A percentile compares a stretch with the other conserved stretches of the same genome.
These are phyloP conservation scores for Beauveria scarabaeidicola DNA, from an alignment of 2,329 filamentous ascomycete genomes.

Conservation along the genomic window DNA sequence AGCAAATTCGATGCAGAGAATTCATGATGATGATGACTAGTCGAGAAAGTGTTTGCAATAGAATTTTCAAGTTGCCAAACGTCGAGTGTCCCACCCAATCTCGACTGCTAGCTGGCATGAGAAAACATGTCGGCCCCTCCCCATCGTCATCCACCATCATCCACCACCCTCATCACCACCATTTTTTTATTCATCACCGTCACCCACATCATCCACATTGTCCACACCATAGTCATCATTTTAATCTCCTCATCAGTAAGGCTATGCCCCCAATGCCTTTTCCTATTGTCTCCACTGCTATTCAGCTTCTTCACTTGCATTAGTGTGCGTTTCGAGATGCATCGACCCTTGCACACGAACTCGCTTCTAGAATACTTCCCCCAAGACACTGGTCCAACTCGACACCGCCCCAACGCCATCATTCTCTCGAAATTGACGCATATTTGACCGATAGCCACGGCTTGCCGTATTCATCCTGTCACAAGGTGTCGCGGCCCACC, in stretches of 20 bases:
- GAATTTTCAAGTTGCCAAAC: background rate
- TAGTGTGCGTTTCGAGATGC: background rate
- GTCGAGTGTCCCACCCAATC: background rate
- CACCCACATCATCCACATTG: background rate
- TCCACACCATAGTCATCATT: background rate
- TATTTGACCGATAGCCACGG: background rate
- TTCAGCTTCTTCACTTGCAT: constrained; percentile 5
- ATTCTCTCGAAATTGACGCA: background rate
- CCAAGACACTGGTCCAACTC: background rate
- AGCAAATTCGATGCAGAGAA: background rate
- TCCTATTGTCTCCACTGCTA: background rate
- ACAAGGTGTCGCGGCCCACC: constrained; percentile 1
- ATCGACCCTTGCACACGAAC: background rate
- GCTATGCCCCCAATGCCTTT: background rate
- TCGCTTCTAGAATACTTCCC: constrained; percentile 7
- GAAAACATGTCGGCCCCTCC: background rate
- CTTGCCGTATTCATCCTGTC: constrained; percentile 1
- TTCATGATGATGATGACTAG: background rate
- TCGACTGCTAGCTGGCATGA: background rate
- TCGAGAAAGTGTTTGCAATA: background rate
- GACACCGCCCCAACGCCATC: background rate
- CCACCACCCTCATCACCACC: background rate
- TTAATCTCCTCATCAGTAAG: background rate
- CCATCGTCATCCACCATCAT: background rate
- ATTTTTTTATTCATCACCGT: background rate